Evolutionary conservation across 345 rosid genomes (phyloP), one percentile per base, ranked within the genome.

Genomic region (Gossypium anomalum): DNA sequence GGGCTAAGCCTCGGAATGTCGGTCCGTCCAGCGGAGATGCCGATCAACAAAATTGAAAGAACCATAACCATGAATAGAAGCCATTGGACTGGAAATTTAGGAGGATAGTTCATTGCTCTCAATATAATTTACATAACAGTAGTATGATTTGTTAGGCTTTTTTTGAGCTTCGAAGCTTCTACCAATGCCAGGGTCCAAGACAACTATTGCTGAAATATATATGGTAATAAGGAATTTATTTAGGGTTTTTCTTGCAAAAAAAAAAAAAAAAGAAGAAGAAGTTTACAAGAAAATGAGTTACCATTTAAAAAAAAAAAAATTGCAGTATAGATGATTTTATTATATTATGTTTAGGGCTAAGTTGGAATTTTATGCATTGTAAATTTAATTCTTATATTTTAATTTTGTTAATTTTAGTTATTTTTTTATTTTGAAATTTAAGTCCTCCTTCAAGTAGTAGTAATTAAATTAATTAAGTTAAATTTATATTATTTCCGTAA

Each of bases 1-100:
- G 83, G 83, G 45, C 87, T 78, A 0, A 85, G 84, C 59, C 82
- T 77, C 38, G 87, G 87, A 66, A 76, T 71, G 19, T 65, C 71
- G 2, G 4, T 0, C 22, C 22, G 44, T 44, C 60, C 25, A 23
- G 23, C 43, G 14, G 14, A 20, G 9, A 20, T 47, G 8, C 62
- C 16, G 16, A 7, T 58, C 34, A 16, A 2, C n/a, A n/a, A 69
- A 25, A 69, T 17, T 10, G 23, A 49, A 12, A 69, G 59, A 49
- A 49, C 23, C 19, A 69, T 9, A 16, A 27, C 20, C 7, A 16
- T 15, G 45, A 51, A 15, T 69, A 4, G 72, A 68, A 49, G 44
- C 22, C 59, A 49, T 51, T 49, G 59, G 44, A 25, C 20, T 25
- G 72, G 51, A 49, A 48, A 49, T 25, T 15, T 27, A 25, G 9